phyloP scores from a whole-genome alignment of 441 rosid genomes.

The Hura crepitans region DNA sequence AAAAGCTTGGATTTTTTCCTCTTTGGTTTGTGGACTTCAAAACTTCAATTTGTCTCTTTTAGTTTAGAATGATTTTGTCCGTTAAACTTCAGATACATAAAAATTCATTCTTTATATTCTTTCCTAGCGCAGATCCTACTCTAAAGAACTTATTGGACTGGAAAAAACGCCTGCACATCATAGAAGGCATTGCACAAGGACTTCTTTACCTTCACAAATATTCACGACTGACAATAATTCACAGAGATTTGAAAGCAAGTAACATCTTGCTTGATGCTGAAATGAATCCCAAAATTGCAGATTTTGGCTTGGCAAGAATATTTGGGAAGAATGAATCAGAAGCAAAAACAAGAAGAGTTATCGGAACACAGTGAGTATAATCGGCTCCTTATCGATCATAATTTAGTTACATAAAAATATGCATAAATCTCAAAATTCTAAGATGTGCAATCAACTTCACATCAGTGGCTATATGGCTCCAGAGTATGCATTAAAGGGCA shows the following conservation, averaged over 20 bases:
- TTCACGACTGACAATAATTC: constrained; percentile 26
- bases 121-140: not conserved
- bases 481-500: constrained; percentile 17
- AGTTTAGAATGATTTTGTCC: not conserved
- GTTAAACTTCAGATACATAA: not conserved
- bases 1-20: constrained; percentile 15
- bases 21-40: constrained; percentile 15
- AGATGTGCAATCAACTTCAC: not conserved
- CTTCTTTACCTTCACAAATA: constrained; percentile 31
- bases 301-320: constrained; percentile 21
- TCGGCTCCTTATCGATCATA: not conserved
- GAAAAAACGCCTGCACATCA: constrained; percentile 16
- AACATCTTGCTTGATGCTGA: constrained; percentile 24
- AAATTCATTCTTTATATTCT: not conserved
- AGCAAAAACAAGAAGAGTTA: not conserved
- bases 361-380: constrained; percentile 12
- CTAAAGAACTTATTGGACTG: constrained; percentile 13
- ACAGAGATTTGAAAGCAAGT: constrained; percentile 25
- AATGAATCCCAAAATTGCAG: constrained; percentile 18
- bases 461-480: constrained; percentile 25
- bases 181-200: constrained; percentile 28
- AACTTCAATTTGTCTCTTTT: not conserved
- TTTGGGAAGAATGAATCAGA: constrained; percentile 14
- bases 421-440: not conserved
- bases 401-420: too few relatives aligned